A percentile compares a stretch with the other conserved stretches of the same genome.
Conservation (phyloP, 129 eudicot species). For the Dittrichia graveolens region DNA sequence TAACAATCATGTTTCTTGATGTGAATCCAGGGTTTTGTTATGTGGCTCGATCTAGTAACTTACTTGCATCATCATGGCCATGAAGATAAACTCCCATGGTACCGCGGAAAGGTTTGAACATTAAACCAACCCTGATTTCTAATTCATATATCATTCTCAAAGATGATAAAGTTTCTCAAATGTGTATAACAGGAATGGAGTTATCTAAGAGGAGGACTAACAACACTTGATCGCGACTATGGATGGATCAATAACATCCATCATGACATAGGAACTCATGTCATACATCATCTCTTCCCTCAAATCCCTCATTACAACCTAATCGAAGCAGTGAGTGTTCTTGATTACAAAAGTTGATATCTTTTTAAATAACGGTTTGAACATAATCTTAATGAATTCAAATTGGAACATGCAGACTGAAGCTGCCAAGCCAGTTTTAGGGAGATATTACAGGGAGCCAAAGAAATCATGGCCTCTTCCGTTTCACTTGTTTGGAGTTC, state of each 20-base stretch:
- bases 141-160: not conserved
- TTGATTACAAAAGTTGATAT: not conserved
- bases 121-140: conserved; percentile 17
- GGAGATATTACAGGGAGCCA: conserved; percentile 79
- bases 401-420: conserved; percentile 53
- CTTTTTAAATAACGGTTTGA: not conserved
- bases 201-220: conserved; percentile 93
- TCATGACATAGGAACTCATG: conserved; percentile 97
- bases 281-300: conserved; percentile 96
- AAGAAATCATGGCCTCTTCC: conserved; percentile 78
- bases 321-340: conserved; percentile 68
- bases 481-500: conserved; percentile 63
- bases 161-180: not conserved
- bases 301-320: conserved; percentile 98
- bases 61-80: conserved; percentile 97
- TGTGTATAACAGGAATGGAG: conserved; percentile 80
- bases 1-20: conserved; percentile 27
- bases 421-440: conserved; percentile 79
- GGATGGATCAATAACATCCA: conserved; percentile 98
- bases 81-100: conserved; percentile 94
- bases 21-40: conserved; percentile 63
- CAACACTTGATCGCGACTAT: conserved; percentile 93
- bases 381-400: conserved; percentile 12
- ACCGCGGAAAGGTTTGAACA: conserved; percentile 77
- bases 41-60: conserved; percentile 88